Conservation (phyloP, 306 rosid species). For the Lablab purpureus region DNA sequence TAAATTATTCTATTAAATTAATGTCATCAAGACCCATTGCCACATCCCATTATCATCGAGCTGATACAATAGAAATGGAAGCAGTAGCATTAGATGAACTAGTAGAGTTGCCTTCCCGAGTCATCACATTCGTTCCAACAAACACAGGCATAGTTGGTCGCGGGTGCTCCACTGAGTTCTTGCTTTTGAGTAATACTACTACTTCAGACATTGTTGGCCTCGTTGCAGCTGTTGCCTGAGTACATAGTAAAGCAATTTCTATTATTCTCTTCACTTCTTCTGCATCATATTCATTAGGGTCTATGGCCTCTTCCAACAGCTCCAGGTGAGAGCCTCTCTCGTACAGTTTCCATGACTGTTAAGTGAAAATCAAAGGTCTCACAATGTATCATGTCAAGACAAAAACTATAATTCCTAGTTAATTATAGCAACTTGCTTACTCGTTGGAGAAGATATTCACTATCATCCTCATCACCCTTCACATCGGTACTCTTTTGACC, state of each 20-base stretch:
- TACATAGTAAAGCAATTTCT: constrained; percentile 63
- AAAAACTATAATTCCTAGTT: neutral
- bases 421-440: constrained; percentile 49
- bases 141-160: constrained; percentile 60
- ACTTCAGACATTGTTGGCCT: constrained; percentile 76
- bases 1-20: no score
- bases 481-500: constrained; percentile 61
- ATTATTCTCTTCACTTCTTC: constrained; percentile 56
- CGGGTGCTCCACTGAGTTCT: constrained; percentile 35
- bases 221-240: constrained; percentile 55
- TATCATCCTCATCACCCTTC: constrained; percentile 39
- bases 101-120: constrained; percentile 46
- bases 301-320: constrained; percentile 54
- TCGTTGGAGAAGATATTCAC: constrained; percentile 69
- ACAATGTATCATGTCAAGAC: neutral
- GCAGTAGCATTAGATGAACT: constrained; percentile 64
- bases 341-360: constrained; percentile 65
- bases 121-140: constrained; percentile 47
- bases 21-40: neutral
- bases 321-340: constrained; percentile 53
- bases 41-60: constrained; percentile 42
- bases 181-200: constrained; percentile 55
- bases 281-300: constrained; percentile 51
- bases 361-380: neutral
- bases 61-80: constrained; percentile 35